Base-by-base conservation (phyloP, 805 yeast species). In the Yarrowia hollandica region DNA sequence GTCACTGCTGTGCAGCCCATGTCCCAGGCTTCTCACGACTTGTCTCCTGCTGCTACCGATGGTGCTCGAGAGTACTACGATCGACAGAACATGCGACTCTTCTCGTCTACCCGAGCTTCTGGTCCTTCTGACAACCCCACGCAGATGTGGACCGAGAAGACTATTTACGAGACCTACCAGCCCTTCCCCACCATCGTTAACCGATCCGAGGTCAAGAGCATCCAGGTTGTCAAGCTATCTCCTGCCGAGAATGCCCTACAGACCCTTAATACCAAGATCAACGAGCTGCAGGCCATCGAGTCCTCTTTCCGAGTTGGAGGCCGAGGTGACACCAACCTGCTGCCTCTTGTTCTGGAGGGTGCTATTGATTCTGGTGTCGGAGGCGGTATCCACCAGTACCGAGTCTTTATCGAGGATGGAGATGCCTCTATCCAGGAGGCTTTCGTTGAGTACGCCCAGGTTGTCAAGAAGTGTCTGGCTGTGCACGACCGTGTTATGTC, bases 331-430 rank as follows among this genome's bases (percentile, higher is more conserved):
- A 19, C 44, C 44, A 63, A 60, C 33, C 34, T 38, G 41, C 64
- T 70, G 37, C 66, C 69, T 35, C 63, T 70, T 59, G 64, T 64
- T 3, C 61, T 70, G 5, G 66, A 71, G 7, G 96, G 96, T 39
- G 88, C 96, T 0, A 91, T 90, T 59, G 96, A 89, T 69, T 83
- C 96, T 0, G 96, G 96, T 3, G 92, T 90, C 5, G 90, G 90
- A 69, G 97, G 97, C 31, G 97, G 97, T 60, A 88, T 90, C 63
- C 88, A 89, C 2, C 90, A 86, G 68, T 90, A 87, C 72, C 78
- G 91, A 59, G 80, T 80, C 1, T 88, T 90, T 68, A 81, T 87
- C 68, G 71, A 70, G 33, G 78, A 77, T 44, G 64, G 64, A 10
- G 52, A 55, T 14, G 68, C 74, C 68, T 62, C 75, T 68, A 60